Conservation (phyloP, 2,329 filamentous ascomycete species). For the Claviceps paspali region DNA sequence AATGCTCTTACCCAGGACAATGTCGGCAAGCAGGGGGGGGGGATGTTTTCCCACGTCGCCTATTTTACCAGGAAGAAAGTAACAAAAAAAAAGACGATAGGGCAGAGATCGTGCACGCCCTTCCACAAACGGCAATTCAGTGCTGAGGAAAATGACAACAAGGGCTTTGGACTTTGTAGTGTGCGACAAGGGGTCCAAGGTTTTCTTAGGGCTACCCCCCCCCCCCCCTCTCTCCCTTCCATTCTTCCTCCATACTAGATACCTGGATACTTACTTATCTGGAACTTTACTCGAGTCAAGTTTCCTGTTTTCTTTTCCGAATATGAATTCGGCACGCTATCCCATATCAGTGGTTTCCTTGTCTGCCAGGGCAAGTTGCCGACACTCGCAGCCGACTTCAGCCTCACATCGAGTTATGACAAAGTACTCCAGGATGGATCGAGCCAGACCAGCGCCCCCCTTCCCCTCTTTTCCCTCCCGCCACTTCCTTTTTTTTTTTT, state of each 20-base stretch:
- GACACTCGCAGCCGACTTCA: neutral
- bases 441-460: too few species aligned
- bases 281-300: too few species aligned
- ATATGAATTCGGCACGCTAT: neutral
- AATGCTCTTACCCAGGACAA: neutral
- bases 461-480: too few species aligned
- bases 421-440: neutral
- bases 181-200: neutral
- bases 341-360: too few species aligned
- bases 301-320: neutral
- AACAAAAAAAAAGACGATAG: neutral
- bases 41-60: neutral
- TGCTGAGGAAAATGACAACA: neutral
- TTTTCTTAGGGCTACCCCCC: too few species aligned
- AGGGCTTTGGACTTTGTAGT: too few species aligned
- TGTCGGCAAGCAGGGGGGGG: neutral
- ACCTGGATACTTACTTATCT: too few species aligned
- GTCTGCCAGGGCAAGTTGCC: neutral
- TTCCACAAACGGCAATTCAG: slow-evolving; percentile 3
- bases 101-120: neutral
- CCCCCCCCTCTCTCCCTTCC: too few species aligned
- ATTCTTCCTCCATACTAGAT: too few species aligned
- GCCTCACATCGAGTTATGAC: neutral
- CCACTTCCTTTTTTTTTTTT: too few species aligned
- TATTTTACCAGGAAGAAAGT: neutral